Evolutionary conservation across 768 basidiomycete species (phyloP).

Genomic region (Hericium coralloides): DNA sequence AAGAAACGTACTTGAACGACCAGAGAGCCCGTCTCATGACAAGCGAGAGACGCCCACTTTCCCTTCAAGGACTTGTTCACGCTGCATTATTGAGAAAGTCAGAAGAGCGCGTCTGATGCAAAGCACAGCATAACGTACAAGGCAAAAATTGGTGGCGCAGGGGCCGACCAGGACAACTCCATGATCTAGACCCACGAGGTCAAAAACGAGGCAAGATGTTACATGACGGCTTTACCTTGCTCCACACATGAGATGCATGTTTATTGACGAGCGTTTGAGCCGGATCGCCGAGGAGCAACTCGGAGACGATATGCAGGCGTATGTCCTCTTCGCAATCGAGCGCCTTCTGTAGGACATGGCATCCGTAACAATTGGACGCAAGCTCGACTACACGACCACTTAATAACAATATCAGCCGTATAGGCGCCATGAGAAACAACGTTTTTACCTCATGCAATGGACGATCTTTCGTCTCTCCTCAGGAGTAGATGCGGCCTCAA

Average conservation of each 20-base stretch:
- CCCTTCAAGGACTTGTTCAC: slow-evolving; percentile 84
- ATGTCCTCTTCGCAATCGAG: slow-evolving; percentile 88
- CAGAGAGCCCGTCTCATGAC: slow-evolving; percentile 84
- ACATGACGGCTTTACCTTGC: slow-evolving; percentile 46
- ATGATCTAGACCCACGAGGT: slow-evolving; percentile 48
- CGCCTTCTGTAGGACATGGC: slow-evolving; percentile 84
- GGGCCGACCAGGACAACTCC: slow-evolving; percentile 83
- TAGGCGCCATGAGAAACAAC: not conserved
- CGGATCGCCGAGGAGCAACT: slow-evolving; percentile 76
- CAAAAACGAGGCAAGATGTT: slow-evolving; percentile 3
- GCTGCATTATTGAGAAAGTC: slow-evolving; percentile 26
- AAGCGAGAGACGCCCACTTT: slow-evolving; percentile 83
- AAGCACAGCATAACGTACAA: slow-evolving; percentile 38
- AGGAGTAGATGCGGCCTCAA: slow-evolving; percentile 66
- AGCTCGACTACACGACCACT: slow-evolving; percentile 82
- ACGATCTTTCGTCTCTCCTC: slow-evolving; percentile 79
- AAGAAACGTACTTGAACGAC: slow-evolving; percentile 61
- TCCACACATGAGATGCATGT: slow-evolving; percentile 89
- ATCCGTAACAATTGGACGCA: slow-evolving; percentile 84
- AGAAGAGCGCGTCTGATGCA: not conserved
- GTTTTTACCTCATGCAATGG: slow-evolving; percentile 68
- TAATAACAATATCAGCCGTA: not conserved
- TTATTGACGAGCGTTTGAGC: slow-evolving; percentile 84
- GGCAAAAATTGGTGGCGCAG: slow-evolving; percentile 82
- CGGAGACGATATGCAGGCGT: slow-evolving; percentile 72